Evolutionary conservation across 805 yeast species (phyloP), one percentile per base, ranked within the genome.

Genomic region (Metschnikowia lachancei): DNA sequence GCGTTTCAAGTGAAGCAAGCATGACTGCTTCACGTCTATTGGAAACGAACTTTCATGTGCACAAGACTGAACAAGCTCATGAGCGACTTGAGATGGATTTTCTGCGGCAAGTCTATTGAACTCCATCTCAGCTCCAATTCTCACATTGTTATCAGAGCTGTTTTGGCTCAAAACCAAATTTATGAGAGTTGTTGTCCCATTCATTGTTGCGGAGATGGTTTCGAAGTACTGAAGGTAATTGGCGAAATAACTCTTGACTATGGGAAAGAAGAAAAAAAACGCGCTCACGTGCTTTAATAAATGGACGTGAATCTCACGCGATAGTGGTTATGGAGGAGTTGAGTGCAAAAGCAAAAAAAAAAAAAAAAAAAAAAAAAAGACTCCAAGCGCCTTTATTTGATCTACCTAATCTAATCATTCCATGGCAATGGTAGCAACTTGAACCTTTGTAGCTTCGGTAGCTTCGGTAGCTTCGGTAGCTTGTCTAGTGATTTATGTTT

Each of bases 1-100:
- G 44, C 85, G 72, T 57, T 86, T 84, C 54, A 87, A 62, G 50
- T 85, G 82, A 29, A 88, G 66, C 33, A 90, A 63, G 13, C 85
- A 76, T 36, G 85, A 72, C 61, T 85, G 95, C 54, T 85, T 70
- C 0, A 73, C 47, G 4, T 75, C 62, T 2, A 74, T 41, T 0
- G 69, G 63, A 1, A 57, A 3, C 3, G 53, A 54, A 1, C 53
- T 39, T 10, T 40, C 45, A 43, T 68, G 55, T 1, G 63, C 20
- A 0, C 83, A 77, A 18, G 78, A 60, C 36, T 65, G 58, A 14
- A 76, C 66, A 30, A 86, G 67, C 1, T 65, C 60, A 18, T 56
- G 60, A 8, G 80, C 69, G 1, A 75, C 66, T 2, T 58, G 56
- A 1, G 84, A 69, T 0, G 91, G 85, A 51, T 83, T 70, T 1